Base-by-base conservation (phyloP, 2,329 filamentous ascomycete species). In the Colletotrichum paranaense region DNA sequence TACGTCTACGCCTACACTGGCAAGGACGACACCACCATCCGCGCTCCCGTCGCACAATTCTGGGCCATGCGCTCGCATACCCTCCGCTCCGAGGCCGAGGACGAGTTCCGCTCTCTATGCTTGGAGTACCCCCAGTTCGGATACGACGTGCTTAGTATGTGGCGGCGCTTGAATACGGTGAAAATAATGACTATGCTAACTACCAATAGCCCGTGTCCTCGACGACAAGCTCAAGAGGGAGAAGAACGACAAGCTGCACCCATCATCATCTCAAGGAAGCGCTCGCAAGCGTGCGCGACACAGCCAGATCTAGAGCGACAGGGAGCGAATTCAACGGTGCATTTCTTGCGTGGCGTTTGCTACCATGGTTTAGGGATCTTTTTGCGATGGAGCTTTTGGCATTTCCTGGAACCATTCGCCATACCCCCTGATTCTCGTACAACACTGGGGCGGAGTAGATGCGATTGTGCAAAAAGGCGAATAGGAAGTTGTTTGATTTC, bases 81-180 rank as follows among this genome's bases (percentile, higher is more conserved):
- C 14, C 86, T 98, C 75, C 92, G 95, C 22, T 89, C 95, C 82
- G 94, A 97, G 83, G 94, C 95, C 49, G 94, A 97, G 83, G 89
- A 90, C 7, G 94, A 97, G 84, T 98, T 98, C 89, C 91, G 92
- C 81, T 83, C 88, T 58, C 90, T 98, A 83, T 98, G 95, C 84
- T 85, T 98, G 81, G 94, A 98, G 84, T 95, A 92, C 81, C 95
- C 95, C 22, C 93, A 97, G 80, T 98, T 98, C 81, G 93, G 93
- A 79, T 98, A 95, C 85, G 95, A 98, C 82, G 94, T 98, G 68
- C 90, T 98, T 73, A 95, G 91, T 94, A 86, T 55, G 32, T 62
- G n/a, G 16, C 56, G n/a, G 0, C 49, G 16, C 60, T n/a, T 66
- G 49, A 66, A 79, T 75, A 79, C n/a, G 19, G 7, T 9, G 9